Evolutionary conservation across 169 alveolate species (phyloP).

Genomic region (Cryptosporidium tyzzeri): DNA sequence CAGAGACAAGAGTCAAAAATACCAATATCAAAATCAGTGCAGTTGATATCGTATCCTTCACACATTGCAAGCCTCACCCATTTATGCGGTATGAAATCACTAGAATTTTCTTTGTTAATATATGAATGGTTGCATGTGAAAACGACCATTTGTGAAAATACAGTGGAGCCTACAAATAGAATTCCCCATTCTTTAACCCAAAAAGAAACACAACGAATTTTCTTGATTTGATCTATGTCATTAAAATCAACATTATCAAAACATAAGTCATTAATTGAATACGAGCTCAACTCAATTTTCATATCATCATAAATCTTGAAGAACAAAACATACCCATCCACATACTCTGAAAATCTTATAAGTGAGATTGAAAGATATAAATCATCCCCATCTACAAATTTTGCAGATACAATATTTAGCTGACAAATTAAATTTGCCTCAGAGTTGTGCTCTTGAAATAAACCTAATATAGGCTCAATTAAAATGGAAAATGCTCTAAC

Average conservation of each 20-base stretch:
- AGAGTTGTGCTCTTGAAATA: not conserved
- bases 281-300: conserved; percentile 3
- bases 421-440: not conserved
- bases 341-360: conserved; percentile 17
- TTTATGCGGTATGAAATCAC: not conserved
- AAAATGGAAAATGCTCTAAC: not conserved
- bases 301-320: not conserved
- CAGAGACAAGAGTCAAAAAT: conserved; percentile 38
- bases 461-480: conserved; percentile 8
- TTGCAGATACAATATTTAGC: conserved; percentile 21
- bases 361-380: conserved; percentile 19
- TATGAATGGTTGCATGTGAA: conserved; percentile 22
- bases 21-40: conserved; percentile 64
- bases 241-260: conserved; percentile 29
- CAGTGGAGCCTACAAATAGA: conserved; percentile 40
- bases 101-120: not conserved
- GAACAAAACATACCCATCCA: conserved; percentile 56
- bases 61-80: conserved; percentile 72
- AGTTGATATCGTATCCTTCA: conserved; percentile 64
- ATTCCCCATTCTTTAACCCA: conserved; percentile 72
- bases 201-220: conserved; percentile 32
- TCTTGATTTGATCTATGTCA: not conserved
- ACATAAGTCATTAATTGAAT: conserved; percentile 61
- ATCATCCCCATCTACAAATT: conserved; percentile 14
- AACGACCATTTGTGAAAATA: conserved; percentile 54